Evolutionary conservation across 2,329 filamentous ascomycete genomes (phyloP), one percentile per base, ranked within the genome.

Genomic region (Fusarium beomiforme): DNA sequence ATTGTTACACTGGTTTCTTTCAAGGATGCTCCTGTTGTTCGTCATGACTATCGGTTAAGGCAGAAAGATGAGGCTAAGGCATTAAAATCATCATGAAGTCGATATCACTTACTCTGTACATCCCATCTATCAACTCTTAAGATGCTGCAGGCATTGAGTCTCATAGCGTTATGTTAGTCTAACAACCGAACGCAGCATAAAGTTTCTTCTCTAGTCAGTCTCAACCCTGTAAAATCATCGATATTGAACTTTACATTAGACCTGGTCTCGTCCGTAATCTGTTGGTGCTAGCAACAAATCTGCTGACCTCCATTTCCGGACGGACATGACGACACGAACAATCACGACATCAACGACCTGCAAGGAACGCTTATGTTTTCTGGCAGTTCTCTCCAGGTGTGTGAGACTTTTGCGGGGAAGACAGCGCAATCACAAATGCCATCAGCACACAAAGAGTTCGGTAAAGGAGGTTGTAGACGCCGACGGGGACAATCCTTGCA

Each of bases 301-400:
- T 55, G 55, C 51, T 71, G 69, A 72, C 69, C 47, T 53, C 23
- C 62, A 23, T 44, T 54, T 64, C 42, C 36, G 47, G 16, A 29
- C 41, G 37, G 49, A 55, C 46, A 62, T 71, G 69, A 71, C 69
- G 69, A 56, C 69, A 72, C 53, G 49, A 55, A 51, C 41, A 62
- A 70, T 72, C 53, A 66, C 65, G 58, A 59, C 57, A 72, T 71
- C 44, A 57, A 42, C 56, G 51, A 64, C 49, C 69, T 72, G 70
- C 70, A 72, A 72, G 69, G 70, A 64, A 72, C 56, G 66, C 59
- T 72, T 62, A 58, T 70, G 41, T 31, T 43, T 66, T 70, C 57
- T 64, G 50, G 42, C 37, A 67, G 53, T 29, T 59, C 44, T 61
- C 39, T 64, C 46, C 17, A 55, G 47, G 44, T 55, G 57, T 42